phyloP scores from a whole-genome alignment of 345 rosid species.

The Linum trigynum region DNA sequence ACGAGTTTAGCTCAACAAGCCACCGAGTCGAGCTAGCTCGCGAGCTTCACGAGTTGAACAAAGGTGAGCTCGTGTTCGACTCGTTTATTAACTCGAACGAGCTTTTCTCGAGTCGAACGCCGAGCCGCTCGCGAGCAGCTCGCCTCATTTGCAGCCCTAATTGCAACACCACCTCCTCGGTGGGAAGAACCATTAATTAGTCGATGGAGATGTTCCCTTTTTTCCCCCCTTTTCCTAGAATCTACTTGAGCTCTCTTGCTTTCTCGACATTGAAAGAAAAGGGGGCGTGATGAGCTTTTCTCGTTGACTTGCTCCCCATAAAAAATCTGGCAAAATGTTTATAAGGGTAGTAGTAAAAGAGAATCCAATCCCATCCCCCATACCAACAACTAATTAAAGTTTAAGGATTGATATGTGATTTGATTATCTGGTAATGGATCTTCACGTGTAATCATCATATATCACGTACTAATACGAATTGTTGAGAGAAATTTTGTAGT shows the following conservation, averaged over 20 bases:
- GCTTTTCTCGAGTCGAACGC: too few species aligned
- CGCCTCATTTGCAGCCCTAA: too few species aligned
- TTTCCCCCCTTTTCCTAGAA: background rate
- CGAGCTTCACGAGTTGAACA: too few species aligned
- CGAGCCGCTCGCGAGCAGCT: too few species aligned
- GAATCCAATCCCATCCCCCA: background rate
- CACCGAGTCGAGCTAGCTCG: too few species aligned
- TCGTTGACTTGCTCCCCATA: background rate
- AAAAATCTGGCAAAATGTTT: background rate
- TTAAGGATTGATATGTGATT: background rate
- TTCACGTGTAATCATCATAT: background rate
- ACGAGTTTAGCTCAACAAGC: too few species aligned
- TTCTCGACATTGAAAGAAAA: too few species aligned
- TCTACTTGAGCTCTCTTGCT: background rate
- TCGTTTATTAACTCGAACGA: too few species aligned
- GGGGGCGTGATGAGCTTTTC: background rate
- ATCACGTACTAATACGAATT: too few species aligned
- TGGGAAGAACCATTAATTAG: background rate
- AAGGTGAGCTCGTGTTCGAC: too few species aligned
- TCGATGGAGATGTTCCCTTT: background rate
- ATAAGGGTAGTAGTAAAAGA: background rate
- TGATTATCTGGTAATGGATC: background rate
- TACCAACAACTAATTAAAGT: background rate
- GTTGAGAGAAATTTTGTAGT: too few species aligned
- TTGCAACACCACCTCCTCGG: background rate